Evolutionary conservation across 805 yeast species (phyloP).

Genomic region (Cyberlindnera xishuangbannaensis): DNA sequence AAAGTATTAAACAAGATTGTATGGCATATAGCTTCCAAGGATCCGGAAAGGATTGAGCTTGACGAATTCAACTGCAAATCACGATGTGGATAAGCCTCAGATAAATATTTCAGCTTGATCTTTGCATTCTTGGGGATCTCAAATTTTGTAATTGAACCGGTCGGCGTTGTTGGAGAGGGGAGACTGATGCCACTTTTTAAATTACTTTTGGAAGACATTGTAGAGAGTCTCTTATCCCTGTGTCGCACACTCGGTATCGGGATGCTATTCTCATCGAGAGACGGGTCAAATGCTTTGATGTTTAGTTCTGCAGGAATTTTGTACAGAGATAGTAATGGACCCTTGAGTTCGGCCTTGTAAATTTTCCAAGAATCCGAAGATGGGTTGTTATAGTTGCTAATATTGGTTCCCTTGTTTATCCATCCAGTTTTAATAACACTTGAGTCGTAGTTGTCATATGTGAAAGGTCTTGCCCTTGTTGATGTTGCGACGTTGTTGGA

Average conservation of each 20-base stretch:
- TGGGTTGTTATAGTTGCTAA: constrained; percentile 18
- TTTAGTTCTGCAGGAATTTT: constrained; percentile 47
- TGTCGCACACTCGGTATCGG: constrained; percentile 19
- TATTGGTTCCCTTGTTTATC: constrained; percentile 45
- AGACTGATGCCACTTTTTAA: constrained; percentile 12
- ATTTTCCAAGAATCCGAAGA: constrained; percentile 33
- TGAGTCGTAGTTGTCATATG: constrained; percentile 31
- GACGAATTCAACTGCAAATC: constrained; percentile 44
- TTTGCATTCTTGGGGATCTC: constrained; percentile 7
- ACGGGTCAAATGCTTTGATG: constrained; percentile 35
- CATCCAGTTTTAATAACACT: constrained; percentile 48
- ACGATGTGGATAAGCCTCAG: constrained; percentile 56
- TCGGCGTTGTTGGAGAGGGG: constrained; percentile 12
- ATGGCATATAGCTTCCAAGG: constrained; percentile 74
- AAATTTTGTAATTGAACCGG: background rate
- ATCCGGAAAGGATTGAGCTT: constrained; percentile 45
- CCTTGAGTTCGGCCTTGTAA: constrained; percentile 62
- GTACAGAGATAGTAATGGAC: constrained; percentile 58
- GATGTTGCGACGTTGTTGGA: constrained; percentile 7
- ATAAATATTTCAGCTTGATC: constrained; percentile 28
- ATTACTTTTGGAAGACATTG: constrained; percentile 19
- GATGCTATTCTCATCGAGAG: constrained; percentile 6
- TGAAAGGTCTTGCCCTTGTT: constrained; percentile 17
- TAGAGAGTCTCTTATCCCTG: constrained; percentile 21
- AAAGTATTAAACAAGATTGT: constrained; percentile 53